Evolutionary conservation across 2,329 filamentous ascomycete species (phyloP).

Genomic region (Calonectria pteridis): DNA sequence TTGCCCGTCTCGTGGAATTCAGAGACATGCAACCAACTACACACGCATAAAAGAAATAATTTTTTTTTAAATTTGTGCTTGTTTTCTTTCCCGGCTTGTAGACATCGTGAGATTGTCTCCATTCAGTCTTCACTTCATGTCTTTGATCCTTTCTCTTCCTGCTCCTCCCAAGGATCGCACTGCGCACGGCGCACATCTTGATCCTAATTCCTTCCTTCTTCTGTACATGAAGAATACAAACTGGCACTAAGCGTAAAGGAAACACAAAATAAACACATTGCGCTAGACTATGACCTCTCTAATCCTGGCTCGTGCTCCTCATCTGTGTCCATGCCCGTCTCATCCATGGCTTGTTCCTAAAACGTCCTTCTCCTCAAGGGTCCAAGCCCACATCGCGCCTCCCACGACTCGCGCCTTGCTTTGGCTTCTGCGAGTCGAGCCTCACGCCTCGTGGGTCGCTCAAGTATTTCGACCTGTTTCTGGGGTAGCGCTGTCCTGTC

Average conservation of each 20-base stretch:
- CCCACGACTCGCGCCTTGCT: conserved; percentile 10
- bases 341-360: not conserved
- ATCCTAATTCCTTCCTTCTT: not conserved
- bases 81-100: not conserved
- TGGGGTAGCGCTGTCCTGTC: not conserved
- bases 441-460: not conserved
- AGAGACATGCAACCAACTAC: not conserved
- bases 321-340: not conserved
- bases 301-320: not conserved
- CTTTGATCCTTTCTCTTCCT: not conserved
- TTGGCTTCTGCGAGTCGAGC: not conserved
- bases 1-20: not conserved
- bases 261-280: not conserved
- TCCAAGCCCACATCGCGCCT: conserved; percentile 1
- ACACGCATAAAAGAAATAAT: not conserved
- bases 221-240: not conserved
- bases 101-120: not conserved
- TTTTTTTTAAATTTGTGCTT: not conserved
- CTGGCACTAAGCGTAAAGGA: not conserved
- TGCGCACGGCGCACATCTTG: not conserved
- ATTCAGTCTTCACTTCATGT: not conserved
- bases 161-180: not conserved
- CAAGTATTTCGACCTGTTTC: not conserved
- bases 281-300: not conserved
- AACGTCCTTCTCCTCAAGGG: not conserved